These are phyloP conservation scores for Arthrocladium fulminans DNA, from an alignment of 2,329 filamentous ascomycete species.

Conservation along the genomic window DNA sequence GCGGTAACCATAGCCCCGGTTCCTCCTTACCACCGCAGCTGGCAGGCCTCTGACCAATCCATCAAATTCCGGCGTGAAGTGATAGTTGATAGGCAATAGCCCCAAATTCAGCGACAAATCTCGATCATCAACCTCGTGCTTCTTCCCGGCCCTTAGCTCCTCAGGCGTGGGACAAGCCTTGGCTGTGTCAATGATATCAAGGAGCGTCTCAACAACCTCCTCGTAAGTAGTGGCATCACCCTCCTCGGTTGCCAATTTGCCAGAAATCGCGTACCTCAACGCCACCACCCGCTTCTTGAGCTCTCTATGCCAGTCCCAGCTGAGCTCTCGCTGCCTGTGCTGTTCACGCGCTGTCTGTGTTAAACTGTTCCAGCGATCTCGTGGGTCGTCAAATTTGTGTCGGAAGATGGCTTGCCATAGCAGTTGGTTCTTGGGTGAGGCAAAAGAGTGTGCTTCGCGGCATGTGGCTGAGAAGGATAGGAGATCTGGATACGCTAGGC, in stretches of 20 bases:
- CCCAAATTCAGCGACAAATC: constrained; percentile 16
- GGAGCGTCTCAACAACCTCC: constrained; percentile 11
- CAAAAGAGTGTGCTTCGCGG: constrained; percentile 13
- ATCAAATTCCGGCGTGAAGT: constrained; percentile 6
- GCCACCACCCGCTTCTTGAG: constrained; percentile 12
- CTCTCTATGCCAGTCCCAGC: constrained; percentile 20
- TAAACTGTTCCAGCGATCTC: constrained; percentile 16
- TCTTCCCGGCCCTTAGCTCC: constrained; percentile 14
- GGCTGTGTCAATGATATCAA: constrained; percentile 21
- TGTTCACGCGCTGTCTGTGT: constrained; percentile 2
- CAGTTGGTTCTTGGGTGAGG: constrained; percentile 15
- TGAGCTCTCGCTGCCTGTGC: background rate
- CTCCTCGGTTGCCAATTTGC: background rate
- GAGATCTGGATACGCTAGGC: constrained; percentile 12
- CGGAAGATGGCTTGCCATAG: constrained; percentile 20
- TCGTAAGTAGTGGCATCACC: background rate
- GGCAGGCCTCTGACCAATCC: background rate
- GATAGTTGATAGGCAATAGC: constrained; percentile 11
- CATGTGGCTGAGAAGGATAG: constrained; percentile 15
- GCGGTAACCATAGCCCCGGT: background rate
- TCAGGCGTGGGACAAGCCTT: constrained; percentile 14
- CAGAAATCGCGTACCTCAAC: constrained; percentile 1
- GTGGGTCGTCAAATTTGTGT: constrained; percentile 21
- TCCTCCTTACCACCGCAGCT: constrained; percentile 4
- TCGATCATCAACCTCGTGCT: constrained; percentile 16